Base-by-base conservation (phyloP, 352 stramenopile species). In the Pythium monospermum region DNA sequence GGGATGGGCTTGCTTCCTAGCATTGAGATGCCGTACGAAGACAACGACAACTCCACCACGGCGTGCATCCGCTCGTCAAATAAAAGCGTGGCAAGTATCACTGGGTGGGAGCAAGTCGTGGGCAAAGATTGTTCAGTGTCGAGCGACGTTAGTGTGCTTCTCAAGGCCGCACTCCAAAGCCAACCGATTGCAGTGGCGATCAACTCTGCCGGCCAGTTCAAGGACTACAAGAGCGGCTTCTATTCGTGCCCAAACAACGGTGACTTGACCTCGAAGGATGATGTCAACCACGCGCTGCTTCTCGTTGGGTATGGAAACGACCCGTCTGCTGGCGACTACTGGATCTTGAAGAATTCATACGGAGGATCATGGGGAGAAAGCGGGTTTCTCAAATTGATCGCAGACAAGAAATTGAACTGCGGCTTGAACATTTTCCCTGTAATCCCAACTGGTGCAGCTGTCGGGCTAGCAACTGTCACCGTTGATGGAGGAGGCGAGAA, bases 291-390 rank as follows among this genome's bases (percentile, higher is more conserved):
- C 50, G 80, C 80, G 10, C 56, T 91, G 23, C 11, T 91, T 36
- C 73, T 91, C 16, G 80, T 91, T 1, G 80, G 80, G 25, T 91
- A 91, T 49, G 80, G 73, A 50, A 85, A 67, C 12, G 76, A 87
- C 31, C 36, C 59, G 3, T 66, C 57, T 1, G 59, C 62, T 1
- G 77, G 80, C 2, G 77, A 89, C 55, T 91, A 89, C 55, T 91
- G 80, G 80, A 87, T 91, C 30, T 42, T 91, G 15, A 91, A 91
- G 48, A 91, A 91, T 53, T 91, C 80, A 32, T 91, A 91, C 60
- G 76, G 75, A 16, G 73, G 63, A 39, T 74, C 64, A 8, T 91
- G 80, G 80, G 80, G 80, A 21, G 66, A 71, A 13, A 75, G 55
- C 10, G 80, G 80, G 31, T 91, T 83, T 49, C 70, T 91, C 53